phyloP scores from a whole-genome alignment of 1,139 yeast species.

The Ogataea hybrid region DNA sequence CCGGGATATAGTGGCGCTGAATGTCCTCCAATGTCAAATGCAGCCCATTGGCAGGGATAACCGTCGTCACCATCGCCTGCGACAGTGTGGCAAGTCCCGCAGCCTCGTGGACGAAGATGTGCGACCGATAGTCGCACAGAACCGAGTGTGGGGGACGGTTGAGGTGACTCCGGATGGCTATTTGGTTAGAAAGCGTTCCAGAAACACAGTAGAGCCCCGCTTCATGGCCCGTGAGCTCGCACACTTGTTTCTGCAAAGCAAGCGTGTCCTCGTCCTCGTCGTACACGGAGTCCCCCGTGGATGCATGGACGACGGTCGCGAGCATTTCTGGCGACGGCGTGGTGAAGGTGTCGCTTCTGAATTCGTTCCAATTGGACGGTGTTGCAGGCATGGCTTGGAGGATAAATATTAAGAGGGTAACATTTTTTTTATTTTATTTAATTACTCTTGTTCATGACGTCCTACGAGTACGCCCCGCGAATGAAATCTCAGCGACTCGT shows the following conservation, averaged over 20 bases:
- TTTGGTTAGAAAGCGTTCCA: slow-evolving; percentile 90
- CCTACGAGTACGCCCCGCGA: slow-evolving; percentile 44
- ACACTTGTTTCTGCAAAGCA: slow-evolving; percentile 63
- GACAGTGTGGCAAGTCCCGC: too few species aligned
- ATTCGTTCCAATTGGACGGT: slow-evolving; percentile 33
- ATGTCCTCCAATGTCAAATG: too few species aligned
- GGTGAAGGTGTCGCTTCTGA: slow-evolving; percentile 90
- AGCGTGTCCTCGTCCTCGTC: slow-evolving; percentile 75
- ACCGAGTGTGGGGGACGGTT: slow-evolving; percentile 85
- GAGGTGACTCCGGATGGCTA: slow-evolving; percentile 76
- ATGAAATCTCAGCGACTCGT: slow-evolving; percentile 48
- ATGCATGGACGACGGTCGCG: slow-evolving; percentile 54
- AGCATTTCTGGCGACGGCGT: slow-evolving; percentile 83
- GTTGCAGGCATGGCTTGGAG: background rate
- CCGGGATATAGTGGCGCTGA: too few species aligned
- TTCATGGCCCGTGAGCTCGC: slow-evolving; percentile 73
- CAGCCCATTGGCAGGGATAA: too few species aligned
- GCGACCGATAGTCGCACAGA: slow-evolving; percentile 82
- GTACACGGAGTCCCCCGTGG: slow-evolving; percentile 87
- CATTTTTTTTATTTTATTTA: background rate
- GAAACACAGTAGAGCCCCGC: slow-evolving; percentile 84
- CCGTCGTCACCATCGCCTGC: too few species aligned
- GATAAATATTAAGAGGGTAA: slow-evolving; percentile 7
- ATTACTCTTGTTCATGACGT: slow-evolving; percentile 9
- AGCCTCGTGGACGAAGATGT: slow-evolving; percentile 81